Evolutionary conservation across 2,329 filamentous ascomycete genomes (phyloP).

Genomic region (Leptographium flavum): DNA sequence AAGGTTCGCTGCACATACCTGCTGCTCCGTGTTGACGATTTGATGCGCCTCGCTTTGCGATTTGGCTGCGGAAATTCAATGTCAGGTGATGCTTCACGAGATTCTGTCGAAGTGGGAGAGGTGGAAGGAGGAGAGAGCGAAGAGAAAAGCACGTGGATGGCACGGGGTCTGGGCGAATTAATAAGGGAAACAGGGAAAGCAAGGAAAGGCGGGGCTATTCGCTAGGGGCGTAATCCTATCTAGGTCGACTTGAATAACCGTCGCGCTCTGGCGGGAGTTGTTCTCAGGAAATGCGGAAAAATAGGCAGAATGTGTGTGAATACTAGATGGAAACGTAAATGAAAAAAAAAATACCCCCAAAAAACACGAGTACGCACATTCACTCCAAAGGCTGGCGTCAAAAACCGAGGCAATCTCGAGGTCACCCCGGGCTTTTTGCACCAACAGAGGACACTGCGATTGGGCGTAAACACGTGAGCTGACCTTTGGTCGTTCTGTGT

Average conservation of each 20-base stretch:
- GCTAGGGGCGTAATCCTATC: background rate
- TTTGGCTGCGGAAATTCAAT: constrained; percentile 12
- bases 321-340: no score
- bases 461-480: constrained; percentile 4
- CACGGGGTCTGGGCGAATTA: constrained; percentile 13
- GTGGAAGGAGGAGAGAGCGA: constrained; percentile 1
- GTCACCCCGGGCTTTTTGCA: background rate
- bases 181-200: constrained; percentile 5
- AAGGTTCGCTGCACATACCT: constrained; percentile 1
- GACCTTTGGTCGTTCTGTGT: no score
- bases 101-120: constrained; percentile 3
- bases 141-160: constrained; percentile 11
- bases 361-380: no score
- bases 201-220: constrained; percentile 1
- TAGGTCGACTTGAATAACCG: no score
- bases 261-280: no score
- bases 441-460: background rate
- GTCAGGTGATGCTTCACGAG: constrained; percentile 16
- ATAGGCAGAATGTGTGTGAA: no score
- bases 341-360: no score
- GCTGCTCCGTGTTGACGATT: background rate
- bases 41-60: background rate
- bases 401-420: no score
- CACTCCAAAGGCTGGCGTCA: no score
- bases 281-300: background rate